A percentile compares a stretch with the other conserved stretches of the same genome.
These are phyloP conservation scores for Lecanicillium sp. DNA, from an alignment of 2,329 filamentous ascomycete species.

Conservation along the genomic window DNA sequence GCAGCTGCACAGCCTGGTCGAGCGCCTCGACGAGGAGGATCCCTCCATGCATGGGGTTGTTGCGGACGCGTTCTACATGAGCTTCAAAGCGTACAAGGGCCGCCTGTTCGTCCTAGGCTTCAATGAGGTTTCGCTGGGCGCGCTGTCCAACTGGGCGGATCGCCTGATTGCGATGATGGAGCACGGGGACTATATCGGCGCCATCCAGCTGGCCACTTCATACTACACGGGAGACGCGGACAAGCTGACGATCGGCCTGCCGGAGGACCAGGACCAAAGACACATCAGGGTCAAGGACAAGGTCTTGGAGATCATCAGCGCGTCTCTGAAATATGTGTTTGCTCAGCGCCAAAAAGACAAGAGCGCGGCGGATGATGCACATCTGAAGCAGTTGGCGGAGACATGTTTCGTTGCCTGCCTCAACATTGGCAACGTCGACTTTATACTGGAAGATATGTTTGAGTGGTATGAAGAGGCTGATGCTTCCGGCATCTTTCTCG, in stretches of 20 bases:
- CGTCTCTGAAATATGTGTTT: slow-evolving; percentile 86
- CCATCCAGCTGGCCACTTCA: slow-evolving; percentile 81
- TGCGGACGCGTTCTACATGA: slow-evolving; percentile 97
- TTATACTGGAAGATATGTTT: slow-evolving; percentile 86
- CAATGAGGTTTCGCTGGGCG: slow-evolving; percentile 85
- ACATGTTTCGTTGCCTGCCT: slow-evolving; percentile 81
- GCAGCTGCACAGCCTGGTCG: slow-evolving; percentile 78
- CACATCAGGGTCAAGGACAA: slow-evolving; percentile 83
- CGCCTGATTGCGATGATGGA: slow-evolving; percentile 91
- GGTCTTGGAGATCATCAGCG: slow-evolving; percentile 85
- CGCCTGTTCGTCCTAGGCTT: slow-evolving; percentile 89
- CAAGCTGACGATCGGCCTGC: slow-evolving; percentile 87
- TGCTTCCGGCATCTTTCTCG: slow-evolving; percentile 71
- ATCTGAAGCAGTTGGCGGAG: slow-evolving; percentile 71
- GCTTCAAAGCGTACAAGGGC: slow-evolving; percentile 91
- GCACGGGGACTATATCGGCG: slow-evolving; percentile 88
- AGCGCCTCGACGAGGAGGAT: slow-evolving; percentile 82
- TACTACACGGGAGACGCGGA: slow-evolving; percentile 92
- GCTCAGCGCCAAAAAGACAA: slow-evolving; percentile 51
- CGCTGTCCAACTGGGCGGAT: slow-evolving; percentile 95
- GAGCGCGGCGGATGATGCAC: slow-evolving; percentile 43
- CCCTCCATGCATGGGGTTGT: slow-evolving; percentile 90
- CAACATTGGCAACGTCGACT: slow-evolving; percentile 70
- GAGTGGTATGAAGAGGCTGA: slow-evolving; percentile 79
- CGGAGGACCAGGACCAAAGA: slow-evolving; percentile 70